Base-by-base conservation (phyloP, 1,139 yeast species). In the Debaryomyces udenii region DNA sequence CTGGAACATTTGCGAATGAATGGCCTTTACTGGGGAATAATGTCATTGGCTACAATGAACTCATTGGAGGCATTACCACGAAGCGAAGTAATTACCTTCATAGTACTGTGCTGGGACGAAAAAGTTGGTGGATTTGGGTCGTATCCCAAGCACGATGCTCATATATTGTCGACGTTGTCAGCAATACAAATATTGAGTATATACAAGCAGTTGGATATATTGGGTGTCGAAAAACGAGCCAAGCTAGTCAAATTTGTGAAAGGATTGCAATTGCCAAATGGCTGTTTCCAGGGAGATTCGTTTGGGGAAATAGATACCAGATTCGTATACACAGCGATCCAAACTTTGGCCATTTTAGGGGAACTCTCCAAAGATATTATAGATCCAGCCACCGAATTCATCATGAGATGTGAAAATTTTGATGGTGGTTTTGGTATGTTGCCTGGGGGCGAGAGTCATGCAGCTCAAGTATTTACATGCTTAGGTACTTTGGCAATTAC, bases 371-470 rank as follows among this genome's bases (percentile, higher is more conserved):
- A 68, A 3, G 75, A 81, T 16, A 67, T 87, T 6, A 83, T 79
- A 0, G 81, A 77, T 6, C 80, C 80, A 1, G 88, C 96, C 0
- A 82, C 80, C 1, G 68, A 67, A 1, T 93, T 82, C 64, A 78
- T 91, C 9, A 54, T 77, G 45, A 56, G 59, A 32, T 94, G 99
- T 61, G 83, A 78, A 48, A 94, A 94, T 60, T 93, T 89, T 57
- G 99, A 93, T 59, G 99, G 99, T 3, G 96, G 96, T 0, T 93
- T 87, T 68, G 99, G 99, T 0, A 70, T 88, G 65, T 81, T 81
- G 7, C 99, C 99, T 0, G 97, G 96, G 0, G 91, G 96, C 0
- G 99, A 93, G 59, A 82, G 94, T 38, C 99, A 93, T 62, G 84
- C 96, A 1, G 97, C 97, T 0, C 96, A 89, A 65, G 89, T 86